These are phyloP conservation scores for Closterium sp. DNA, from an alignment of 139 green algal species.

Conservation along the genomic window DNA sequence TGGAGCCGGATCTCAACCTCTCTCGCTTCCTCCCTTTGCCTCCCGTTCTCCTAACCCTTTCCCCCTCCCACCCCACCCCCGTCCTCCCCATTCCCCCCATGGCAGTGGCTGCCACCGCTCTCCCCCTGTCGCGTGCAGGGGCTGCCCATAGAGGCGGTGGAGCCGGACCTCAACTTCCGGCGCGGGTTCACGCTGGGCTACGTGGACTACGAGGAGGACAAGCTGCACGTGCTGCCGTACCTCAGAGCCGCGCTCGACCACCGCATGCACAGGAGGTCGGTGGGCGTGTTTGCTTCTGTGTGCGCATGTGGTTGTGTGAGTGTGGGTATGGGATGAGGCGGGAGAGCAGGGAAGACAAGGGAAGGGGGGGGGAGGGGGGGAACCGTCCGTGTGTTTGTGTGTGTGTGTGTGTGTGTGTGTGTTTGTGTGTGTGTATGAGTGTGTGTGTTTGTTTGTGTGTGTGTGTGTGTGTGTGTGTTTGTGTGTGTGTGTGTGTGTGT, in stretches of 20 bases:
- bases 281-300: background rate
- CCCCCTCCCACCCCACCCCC: too few relatives aligned
- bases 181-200: conserved; percentile 1
- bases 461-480: background rate
- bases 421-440: background rate
- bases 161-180: conserved; percentile 15
- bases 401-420: background rate
- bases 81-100: too few relatives aligned
- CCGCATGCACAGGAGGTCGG: background rate
- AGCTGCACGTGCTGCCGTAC: conserved; percentile 3
- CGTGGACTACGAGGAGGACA: conserved; percentile 10
- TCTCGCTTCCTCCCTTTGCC: too few relatives aligned
- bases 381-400: too few relatives aligned
- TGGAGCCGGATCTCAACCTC: conserved; percentile 18
- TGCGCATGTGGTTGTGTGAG: too few relatives aligned
- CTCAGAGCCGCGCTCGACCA: background rate
- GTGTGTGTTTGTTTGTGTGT: background rate
- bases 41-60: too few relatives aligned
- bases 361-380: too few relatives aligned
- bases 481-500: background rate
- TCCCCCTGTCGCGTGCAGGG: background rate
- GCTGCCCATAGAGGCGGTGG: conserved; percentile 5
- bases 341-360: too few relatives aligned
- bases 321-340: too few relatives aligned
- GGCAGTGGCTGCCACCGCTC: too few relatives aligned